These are phyloP conservation scores for Heritiera littoralis DNA, from an alignment of 345 rosid genomes.

Conservation along the genomic window DNA sequence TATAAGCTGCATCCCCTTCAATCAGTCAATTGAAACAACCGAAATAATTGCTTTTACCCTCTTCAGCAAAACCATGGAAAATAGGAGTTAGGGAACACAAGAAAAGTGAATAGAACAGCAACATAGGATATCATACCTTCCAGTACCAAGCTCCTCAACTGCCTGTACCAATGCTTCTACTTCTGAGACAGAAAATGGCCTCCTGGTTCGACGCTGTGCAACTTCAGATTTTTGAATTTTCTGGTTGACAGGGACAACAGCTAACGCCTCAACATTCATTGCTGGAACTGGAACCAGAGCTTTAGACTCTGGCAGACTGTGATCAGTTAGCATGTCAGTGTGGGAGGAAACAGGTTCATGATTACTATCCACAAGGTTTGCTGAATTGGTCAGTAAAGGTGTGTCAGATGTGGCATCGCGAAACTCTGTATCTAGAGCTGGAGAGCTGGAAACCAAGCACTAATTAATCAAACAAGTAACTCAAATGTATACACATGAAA, in stretches of 20 bases:
- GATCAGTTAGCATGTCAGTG: conserved; percentile 48
- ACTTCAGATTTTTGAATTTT: conserved; percentile 69
- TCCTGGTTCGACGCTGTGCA: conserved; percentile 90
- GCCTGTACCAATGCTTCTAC: conserved; percentile 93
- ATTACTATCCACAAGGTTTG: conserved; percentile 41
- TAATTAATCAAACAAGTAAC: conserved; percentile 6
- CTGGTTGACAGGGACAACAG: conserved; percentile 64
- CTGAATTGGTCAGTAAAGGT: conserved; percentile 30
- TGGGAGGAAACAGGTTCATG: conserved; percentile 37
- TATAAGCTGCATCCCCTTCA: background rate
- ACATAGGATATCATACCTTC: conserved; percentile 58
- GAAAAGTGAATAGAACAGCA: background rate
- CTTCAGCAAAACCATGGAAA: background rate
- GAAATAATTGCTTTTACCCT: background rate
- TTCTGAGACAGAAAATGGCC: conserved; percentile 95
- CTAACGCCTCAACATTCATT: conserved; percentile 52
- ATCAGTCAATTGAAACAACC: background rate
- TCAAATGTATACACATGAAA: background rate
- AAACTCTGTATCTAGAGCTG: conserved; percentile 38
- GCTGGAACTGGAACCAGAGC: conserved; percentile 71
- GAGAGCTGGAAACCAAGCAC: conserved; percentile 48
- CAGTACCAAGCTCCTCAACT: conserved; percentile 92
- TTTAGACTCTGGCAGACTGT: conserved; percentile 54
- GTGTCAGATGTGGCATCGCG: conserved; percentile 38
- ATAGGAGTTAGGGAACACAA: background rate